Evolutionary conservation across 2,329 filamentous ascomycete genomes (phyloP), one percentile per base, ranked within the genome.

Genomic region (Colletotrichum simmondsii): DNA sequence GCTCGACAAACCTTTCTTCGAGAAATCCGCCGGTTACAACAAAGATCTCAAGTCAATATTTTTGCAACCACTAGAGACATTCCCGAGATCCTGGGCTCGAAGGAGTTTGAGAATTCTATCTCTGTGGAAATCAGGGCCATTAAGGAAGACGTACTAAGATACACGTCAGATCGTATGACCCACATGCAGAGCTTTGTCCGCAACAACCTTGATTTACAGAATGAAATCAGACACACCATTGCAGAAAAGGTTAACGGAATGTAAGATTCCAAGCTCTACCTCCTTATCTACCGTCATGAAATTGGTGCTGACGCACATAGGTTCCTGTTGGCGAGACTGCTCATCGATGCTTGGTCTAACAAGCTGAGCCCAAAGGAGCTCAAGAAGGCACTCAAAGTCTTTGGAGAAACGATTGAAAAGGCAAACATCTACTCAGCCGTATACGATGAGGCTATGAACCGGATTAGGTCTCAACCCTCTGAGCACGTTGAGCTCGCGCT

Each of bases 171-270:
- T 3, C 42, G 42, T 2, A 49, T 49, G 1, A 1, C 42, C 6
- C 1, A 0, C 1, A 49, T 49, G 42, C 42, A 49, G 19, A n/a
- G 19, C 16, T 49, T 49, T n/a, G 42, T 49, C 1, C 16, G 19
- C 1, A 10, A 2, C 16, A 19, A 11, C 7, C 42, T 19, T 1
- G 19, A 49, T 11, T 2, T 49, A 4, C 42, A 49, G 8, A 10
- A 49, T 0, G 42, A 49, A 11, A 49, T 49, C 42, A n/a, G 3
- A n/a, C 0, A 10, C 1, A 6, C 0, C 3, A n/a, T 49, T 6
- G 8, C 8, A 1, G 2, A 1, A 1, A 49, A 10, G 2, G 42
- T n/a, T 1, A 2, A n/a, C 0, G 42, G 42, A 6, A 49, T 49
- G 42, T 46, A 46, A 10, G 42, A 19, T n/a, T 37, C 1, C 4